Base-by-base conservation (phyloP, 2,329 filamentous ascomycete species). In the Botrytis hyacinthi region DNA sequence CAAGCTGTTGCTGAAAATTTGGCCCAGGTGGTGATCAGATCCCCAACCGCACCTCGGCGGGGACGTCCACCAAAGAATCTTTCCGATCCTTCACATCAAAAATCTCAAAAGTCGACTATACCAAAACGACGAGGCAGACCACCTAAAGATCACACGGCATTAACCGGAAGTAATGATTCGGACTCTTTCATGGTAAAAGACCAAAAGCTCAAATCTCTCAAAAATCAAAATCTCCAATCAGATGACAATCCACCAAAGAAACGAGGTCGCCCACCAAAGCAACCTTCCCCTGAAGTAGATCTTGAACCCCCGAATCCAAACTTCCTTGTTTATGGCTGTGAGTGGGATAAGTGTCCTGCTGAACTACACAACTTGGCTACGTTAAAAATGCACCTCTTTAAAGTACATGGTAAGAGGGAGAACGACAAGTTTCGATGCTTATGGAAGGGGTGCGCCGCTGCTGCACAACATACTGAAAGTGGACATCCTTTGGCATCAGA, bases 331-430 rank as follows among this genome's bases (percentile, higher is more conserved):
- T 91, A 88, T 77, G 74, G 85, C 16, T 91, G 89, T 80, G 88
- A 91, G 79, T 91, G 89, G 89, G 76, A 81, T 35, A 83, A 83
- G 0, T 91, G 89, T 78, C 84, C 83, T 44, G 89, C 89, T 5
- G 87, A 90, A 80, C 82, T 91, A 63, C 88, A 90, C 69, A 91
- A 91, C 77, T 80, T 90, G 73, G 86, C 87, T 20, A 91, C 88
- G 16, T 80, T 91, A 59, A 83, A 86, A 37, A 83, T 82, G 72
- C 89, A 91, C 76, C 81, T 91, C 22, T 78, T 81, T 29, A 77
- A 84, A 22, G 83, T 90, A 4, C 89, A 91, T 78, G 82, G 73
- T 7, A 76, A 76, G 46, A 70, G 66, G 62, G 29, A 76, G 44
- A 20, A 73, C 77, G 54, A 85, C 83, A 70, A 79, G 77, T 65